These are phyloP conservation scores for Gaertneriomyces sp. DNA, from an alignment of 192 early-diverging fungal species.

Conservation along the genomic window DNA sequence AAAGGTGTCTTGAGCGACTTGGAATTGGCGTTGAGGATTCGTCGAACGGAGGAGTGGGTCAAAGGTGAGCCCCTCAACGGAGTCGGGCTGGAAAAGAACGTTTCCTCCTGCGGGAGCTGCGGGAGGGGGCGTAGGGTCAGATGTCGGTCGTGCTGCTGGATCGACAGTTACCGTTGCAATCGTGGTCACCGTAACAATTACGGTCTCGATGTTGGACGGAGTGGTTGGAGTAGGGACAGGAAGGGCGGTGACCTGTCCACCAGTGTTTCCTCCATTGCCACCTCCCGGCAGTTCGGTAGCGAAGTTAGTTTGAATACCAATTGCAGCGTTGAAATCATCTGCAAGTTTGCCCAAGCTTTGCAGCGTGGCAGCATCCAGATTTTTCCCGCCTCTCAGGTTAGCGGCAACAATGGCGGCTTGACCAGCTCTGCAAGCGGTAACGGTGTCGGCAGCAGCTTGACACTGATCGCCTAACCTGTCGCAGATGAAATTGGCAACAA, in stretches of 20 bases:
- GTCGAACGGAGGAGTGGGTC: constrained; percentile 1
- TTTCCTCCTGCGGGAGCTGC: not conserved
- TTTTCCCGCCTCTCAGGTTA: constrained; percentile 3
- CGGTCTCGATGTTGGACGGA: too few species aligned
- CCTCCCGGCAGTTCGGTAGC: not conserved
- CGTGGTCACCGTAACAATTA: too few species aligned
- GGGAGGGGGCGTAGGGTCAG: not conserved
- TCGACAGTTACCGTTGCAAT: too few species aligned
- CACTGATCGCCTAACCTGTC: constrained; percentile 22
- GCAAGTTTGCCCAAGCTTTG: constrained; percentile 15
- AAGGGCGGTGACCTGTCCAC: too few species aligned
- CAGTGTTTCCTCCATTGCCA: too few species aligned
- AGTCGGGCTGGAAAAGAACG: not conserved
- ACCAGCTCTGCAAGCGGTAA: constrained; percentile 15
- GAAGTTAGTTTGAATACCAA: constrained; percentile 33
- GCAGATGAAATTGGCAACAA: constrained; percentile 40
- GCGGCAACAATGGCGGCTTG: not conserved
- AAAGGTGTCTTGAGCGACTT: constrained; percentile 3
- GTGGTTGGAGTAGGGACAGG: too few species aligned
- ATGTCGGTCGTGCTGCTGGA: not conserved
- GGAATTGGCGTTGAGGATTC: constrained; percentile 4
- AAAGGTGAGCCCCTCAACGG: constrained; percentile 7
- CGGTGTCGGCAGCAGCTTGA: constrained; percentile 25
- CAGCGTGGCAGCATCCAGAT: constrained; percentile 2
- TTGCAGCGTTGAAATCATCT: constrained; percentile 29